Conservation (phyloP, 805 yeast species). For the Candida koratica region DNA sequence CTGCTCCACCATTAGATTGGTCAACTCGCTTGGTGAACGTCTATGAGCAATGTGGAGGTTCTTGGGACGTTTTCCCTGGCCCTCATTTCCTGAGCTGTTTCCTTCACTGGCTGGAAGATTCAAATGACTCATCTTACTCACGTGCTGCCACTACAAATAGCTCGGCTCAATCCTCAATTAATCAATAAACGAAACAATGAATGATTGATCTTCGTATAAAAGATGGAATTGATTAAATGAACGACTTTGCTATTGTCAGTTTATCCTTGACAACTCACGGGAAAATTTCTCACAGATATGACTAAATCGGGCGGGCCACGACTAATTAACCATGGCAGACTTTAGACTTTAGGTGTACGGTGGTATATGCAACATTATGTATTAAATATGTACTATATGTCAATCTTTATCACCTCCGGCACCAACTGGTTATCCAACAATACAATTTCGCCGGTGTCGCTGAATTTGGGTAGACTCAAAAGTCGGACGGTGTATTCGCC, state of each 20-base stretch:
- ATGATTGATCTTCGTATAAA: background rate
- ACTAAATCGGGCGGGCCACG: slow-evolving; percentile 5
- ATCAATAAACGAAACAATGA: no score
- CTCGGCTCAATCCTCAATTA: no score
- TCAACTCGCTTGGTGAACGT: slow-evolving; percentile 91
- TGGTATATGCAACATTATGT: no score
- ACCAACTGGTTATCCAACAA: slow-evolving; percentile 29
- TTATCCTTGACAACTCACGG: slow-evolving; percentile 6
- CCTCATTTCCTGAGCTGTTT: background rate
- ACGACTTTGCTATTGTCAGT: slow-evolving; percentile 4
- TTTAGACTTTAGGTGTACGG: no score
- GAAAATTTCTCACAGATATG: slow-evolving; percentile 7
- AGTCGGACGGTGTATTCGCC: slow-evolving; percentile 37
- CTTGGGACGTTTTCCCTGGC: slow-evolving; percentile 22
- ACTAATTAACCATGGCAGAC: no score
- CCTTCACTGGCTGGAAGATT: background rate
- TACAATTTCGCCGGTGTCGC: slow-evolving; percentile 51
- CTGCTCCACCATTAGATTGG: slow-evolving; percentile 90
- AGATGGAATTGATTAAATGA: slow-evolving; percentile 6
- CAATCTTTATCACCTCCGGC: slow-evolving; percentile 45
- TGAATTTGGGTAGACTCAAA: slow-evolving; percentile 69
- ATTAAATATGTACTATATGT: background rate
- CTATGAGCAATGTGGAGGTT: slow-evolving; percentile 90
- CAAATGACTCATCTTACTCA: slow-evolving; percentile 2
- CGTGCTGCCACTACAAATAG: background rate